phyloP scores from a whole-genome alignment of 2,329 filamentous ascomycete genomes.

The Neofusicoccum parvum region DNA sequence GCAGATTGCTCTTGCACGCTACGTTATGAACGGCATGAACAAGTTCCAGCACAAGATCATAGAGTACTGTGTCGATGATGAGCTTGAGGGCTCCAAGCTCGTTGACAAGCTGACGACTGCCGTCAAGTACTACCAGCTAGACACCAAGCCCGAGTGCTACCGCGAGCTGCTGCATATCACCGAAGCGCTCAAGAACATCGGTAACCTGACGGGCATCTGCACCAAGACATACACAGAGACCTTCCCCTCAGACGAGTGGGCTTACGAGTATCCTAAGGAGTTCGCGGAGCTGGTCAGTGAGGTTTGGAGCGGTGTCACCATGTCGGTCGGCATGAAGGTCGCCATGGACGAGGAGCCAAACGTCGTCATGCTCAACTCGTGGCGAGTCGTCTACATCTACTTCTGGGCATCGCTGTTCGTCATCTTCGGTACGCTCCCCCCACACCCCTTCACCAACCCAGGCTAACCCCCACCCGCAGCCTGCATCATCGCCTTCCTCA shows the following conservation, averaged over 20 bases:
- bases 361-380: slow-evolving; percentile 33
- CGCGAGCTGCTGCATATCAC: slow-evolving; percentile 24
- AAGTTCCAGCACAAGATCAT: slow-evolving; percentile 44
- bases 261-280: slow-evolving; percentile 24
- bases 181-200: slow-evolving; percentile 28
- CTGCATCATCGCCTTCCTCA: slow-evolving; percentile 41
- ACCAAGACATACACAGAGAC: slow-evolving; percentile 26
- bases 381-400: slow-evolving; percentile 40
- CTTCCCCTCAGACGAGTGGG: slow-evolving; percentile 23
- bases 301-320: slow-evolving; percentile 36
- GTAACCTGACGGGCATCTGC: slow-evolving; percentile 38
- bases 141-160: slow-evolving; percentile 33
- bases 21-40: slow-evolving; percentile 47
- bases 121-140: slow-evolving; percentile 35
- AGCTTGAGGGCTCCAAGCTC: slow-evolving; percentile 35
- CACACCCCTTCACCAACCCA: background rate
- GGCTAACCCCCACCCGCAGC: background rate
- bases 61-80: slow-evolving; percentile 37
- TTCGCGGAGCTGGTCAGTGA: slow-evolving; percentile 29
- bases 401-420: slow-evolving; percentile 41
- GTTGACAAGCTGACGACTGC: slow-evolving; percentile 31
- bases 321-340: slow-evolving; percentile 38
- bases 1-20: slow-evolving; percentile 55
- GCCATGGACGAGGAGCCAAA: slow-evolving; percentile 32
- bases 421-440: slow-evolving; percentile 27